Base-by-base conservation (phyloP, 1,139 yeast species). In the Debaryomyces sp. region DNA sequence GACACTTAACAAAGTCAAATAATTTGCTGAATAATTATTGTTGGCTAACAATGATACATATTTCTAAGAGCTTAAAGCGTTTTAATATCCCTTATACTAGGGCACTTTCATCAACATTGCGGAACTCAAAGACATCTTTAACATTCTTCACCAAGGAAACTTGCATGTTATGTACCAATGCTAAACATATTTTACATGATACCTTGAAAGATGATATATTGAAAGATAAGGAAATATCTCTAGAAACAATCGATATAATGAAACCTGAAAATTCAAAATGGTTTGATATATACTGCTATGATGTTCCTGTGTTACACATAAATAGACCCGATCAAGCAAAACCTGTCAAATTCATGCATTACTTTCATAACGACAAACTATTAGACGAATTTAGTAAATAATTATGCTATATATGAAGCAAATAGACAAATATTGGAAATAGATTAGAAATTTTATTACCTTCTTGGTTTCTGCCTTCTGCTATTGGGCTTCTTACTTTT, bases 231-330 rank as follows among this genome's bases (percentile, higher is more conserved):
- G 61, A 64, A 43, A 59, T 82, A 8, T 62, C 72, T 9, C 64
- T 82, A 49, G 63, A 69, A 10, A 74, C 77, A 23, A 72, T 89
- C 6, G 95, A 92, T 62, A 91, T 92, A 38, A 81, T 84, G 64
- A 73, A 78, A 41, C 85, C 87, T 0, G 81, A 79, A 45, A 86
- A 91, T 64, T 70, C 80, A 46, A 72, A 78, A 45, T 89, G 95
- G 91, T 88, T 84, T 75, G 95, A 89, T 52, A 75, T 77, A 52
- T 92, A 91, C 60, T 87, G 96, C 54, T 90, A 84, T 65, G 97
- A 92, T 62, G 92, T 91, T 2, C 97, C 97, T 0, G 97, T 92
- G 0, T 66, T 90, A 36, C 96, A 91, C 61, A 74, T 89, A 15
- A 86, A 84, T 54, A 65, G 82, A 50, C 69, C 69, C 3, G 73